phyloP scores from a whole-genome alignment of 148 eudicot species.

The Polygonum maritimum region DNA sequence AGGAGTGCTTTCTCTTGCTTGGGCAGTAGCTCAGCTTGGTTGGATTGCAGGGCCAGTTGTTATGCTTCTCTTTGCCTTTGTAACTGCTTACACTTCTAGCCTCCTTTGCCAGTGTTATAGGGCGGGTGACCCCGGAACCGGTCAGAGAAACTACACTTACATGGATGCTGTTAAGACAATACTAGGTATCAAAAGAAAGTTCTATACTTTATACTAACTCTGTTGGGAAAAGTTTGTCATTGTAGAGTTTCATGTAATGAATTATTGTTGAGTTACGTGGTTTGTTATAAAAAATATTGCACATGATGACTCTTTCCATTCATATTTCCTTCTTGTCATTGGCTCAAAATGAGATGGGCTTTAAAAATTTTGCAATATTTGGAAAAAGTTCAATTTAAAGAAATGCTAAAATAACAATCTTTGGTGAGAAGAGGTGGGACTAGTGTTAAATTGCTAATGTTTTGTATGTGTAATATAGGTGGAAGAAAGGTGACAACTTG shows the following conservation, averaged over 20 bases:
- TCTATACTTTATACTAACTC: background rate
- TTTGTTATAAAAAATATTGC: too few species aligned
- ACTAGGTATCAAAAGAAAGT: conserved; percentile 32
- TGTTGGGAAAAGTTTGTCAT: background rate
- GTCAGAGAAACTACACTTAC: conserved; percentile 69
- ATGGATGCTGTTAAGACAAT: conserved; percentile 65
- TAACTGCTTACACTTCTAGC: conserved; percentile 61
- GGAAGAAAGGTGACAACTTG: conserved; percentile 47
- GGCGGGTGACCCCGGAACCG: conserved; percentile 47
- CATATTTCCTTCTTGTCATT: too few species aligned
- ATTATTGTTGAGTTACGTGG: too few species aligned
- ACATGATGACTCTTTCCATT: too few species aligned
- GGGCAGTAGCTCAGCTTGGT: conserved; percentile 72
- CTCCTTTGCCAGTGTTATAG: conserved; percentile 62
- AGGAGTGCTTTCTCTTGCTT: conserved; percentile 61
- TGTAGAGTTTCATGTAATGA: background rate
- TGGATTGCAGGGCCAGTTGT: conserved; percentile 79
- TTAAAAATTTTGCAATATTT: too few species aligned
- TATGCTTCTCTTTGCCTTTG: conserved; percentile 49
- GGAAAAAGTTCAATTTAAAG: too few species aligned
- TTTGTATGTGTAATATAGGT: conserved; percentile 19
- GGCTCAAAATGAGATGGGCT: too few species aligned
- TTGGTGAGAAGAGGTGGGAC: too few species aligned
- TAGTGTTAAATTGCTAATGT: background rate
- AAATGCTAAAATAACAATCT: too few species aligned